Conservation (phyloP, 2,329 filamentous ascomycete species). For the Cladosporium velox region DNA sequence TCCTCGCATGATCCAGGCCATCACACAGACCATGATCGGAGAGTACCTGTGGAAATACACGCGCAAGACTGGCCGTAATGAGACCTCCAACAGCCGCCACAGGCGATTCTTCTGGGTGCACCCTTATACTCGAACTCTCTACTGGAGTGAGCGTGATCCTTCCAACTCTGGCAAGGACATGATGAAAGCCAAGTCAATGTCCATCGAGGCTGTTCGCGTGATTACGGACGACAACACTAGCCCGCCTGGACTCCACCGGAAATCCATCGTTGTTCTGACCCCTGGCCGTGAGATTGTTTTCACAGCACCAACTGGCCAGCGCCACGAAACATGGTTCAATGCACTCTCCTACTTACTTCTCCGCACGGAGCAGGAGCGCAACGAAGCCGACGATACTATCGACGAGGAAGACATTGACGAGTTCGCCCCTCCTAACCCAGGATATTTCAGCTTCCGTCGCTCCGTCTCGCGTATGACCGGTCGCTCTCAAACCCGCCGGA, state of each 20-base stretch:
- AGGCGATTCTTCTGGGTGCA: slow-evolving; percentile 99
- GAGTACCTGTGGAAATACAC: slow-evolving; percentile 99
- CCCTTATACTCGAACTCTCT: slow-evolving; percentile 91
- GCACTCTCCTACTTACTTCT: slow-evolving; percentile 89
- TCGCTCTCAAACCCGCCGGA: slow-evolving; percentile 44
- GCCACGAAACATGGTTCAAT: slow-evolving; percentile 99
- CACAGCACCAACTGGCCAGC: slow-evolving; percentile 87
- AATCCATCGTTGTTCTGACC: slow-evolving; percentile 87
- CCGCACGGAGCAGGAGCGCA: slow-evolving; percentile 59
- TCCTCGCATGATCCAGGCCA: slow-evolving; percentile 97
- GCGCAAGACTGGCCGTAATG: slow-evolving; percentile 83
- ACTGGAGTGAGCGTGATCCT: slow-evolving; percentile 94
- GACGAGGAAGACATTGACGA: slow-evolving; percentile 66
- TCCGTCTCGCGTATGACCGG: slow-evolving; percentile 61
- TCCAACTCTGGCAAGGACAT: slow-evolving; percentile 75
- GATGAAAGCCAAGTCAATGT: slow-evolving; percentile 81
- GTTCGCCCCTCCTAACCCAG: slow-evolving; percentile 67
- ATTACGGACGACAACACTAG: slow-evolving; percentile 93
- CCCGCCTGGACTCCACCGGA: slow-evolving; percentile 90
- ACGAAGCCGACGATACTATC: slow-evolving; percentile 56
- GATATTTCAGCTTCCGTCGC: slow-evolving; percentile 45
- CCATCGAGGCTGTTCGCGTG: slow-evolving; percentile 89
- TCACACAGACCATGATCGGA: slow-evolving; percentile 99
- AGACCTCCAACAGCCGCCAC: slow-evolving; percentile 86
- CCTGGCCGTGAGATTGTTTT: slow-evolving; percentile 90